Evolutionary conservation across 192 early-diverging fungal genomes (phyloP), one percentile per base, ranked within the genome.

Genomic region (Backusella mclennaniae): DNA sequence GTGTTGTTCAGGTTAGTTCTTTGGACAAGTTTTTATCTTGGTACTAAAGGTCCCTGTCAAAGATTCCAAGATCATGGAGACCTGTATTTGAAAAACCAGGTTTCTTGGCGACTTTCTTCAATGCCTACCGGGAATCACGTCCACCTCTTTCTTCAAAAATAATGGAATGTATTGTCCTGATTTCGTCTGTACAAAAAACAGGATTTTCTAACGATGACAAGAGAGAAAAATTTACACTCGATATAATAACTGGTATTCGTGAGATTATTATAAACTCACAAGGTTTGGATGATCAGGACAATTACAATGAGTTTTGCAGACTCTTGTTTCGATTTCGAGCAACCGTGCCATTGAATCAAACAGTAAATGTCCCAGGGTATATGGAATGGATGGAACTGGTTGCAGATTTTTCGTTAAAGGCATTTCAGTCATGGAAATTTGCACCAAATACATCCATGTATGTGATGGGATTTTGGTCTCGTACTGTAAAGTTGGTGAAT

Each of bases 381-480:
- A 68, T 83, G 17, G 87, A 88, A 35, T 93, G 90, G 90, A 86
- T 93, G 42, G 83, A 89, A 6, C 35, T 86, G 7, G 76, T 93
- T 31, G 88, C 87, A 0, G 79, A 86, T 23, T 93, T 93, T 71
- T 87, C 91, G 1, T 79, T 91, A 2, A 83, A 90, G 42, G 88
- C 86, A 23, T 90, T 93, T 76, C 82, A 88, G 15, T 79, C 86
- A 1, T 84, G 85, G 85, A 88, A 89, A 46, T 92, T 89, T 84
- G 87, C 94, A 44, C 91, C 94, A 79, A 92, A 90, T 79, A 81
- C 94, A 0, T 83, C 39, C 15, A 46, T 86, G 35, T 95, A 95
- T 73, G 76, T 96, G 41, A 79, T 96, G 73, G 90, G 89, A 6
- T 97, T 97, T 77, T 97, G 96, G 96, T 91, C 93, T 35, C 94